phyloP scores from a whole-genome alignment of 139 green algal species.

The Tetradesmus obliquus region DNA sequence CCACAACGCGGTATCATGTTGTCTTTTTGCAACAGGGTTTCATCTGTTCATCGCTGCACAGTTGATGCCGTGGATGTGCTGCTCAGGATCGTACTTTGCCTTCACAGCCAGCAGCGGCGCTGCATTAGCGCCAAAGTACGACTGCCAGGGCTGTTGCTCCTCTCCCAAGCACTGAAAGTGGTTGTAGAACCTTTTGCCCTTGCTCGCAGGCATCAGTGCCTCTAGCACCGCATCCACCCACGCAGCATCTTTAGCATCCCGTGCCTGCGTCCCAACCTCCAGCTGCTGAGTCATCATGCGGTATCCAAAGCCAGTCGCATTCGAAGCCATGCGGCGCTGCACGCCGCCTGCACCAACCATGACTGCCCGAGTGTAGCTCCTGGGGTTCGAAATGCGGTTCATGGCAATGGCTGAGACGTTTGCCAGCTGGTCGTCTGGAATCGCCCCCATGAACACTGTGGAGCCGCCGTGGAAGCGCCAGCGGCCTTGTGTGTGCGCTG shows the following conservation, averaged over 20 bases:
- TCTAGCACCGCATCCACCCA: neutral
- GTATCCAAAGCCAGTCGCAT: neutral
- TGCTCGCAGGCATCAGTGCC: neutral
- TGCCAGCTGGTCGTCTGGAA: neutral
- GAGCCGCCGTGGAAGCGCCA: neutral
- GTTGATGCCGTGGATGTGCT: neutral
- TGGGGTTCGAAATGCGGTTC: neutral
- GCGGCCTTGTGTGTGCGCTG: neutral
- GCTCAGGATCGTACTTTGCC: neutral
- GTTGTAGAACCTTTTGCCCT: neutral
- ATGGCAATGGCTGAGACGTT: neutral
- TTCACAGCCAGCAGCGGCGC: neutral
- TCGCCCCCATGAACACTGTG: neutral
- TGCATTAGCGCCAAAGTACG: neutral
- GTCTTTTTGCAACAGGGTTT: too few species aligned
- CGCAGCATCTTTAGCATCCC: neutral
- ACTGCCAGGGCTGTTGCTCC: neutral
- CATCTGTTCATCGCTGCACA: neutral
- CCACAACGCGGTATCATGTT: neutral
- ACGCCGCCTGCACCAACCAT: neutral
- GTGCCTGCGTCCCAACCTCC: neutral
- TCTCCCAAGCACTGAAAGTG: neutral
- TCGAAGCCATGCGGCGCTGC: neutral
- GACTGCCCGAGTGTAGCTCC: neutral
- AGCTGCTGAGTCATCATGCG: neutral